Base-by-base conservation (phyloP, 768 basidiomycete species). In the Fomitopsis serialis region DNA sequence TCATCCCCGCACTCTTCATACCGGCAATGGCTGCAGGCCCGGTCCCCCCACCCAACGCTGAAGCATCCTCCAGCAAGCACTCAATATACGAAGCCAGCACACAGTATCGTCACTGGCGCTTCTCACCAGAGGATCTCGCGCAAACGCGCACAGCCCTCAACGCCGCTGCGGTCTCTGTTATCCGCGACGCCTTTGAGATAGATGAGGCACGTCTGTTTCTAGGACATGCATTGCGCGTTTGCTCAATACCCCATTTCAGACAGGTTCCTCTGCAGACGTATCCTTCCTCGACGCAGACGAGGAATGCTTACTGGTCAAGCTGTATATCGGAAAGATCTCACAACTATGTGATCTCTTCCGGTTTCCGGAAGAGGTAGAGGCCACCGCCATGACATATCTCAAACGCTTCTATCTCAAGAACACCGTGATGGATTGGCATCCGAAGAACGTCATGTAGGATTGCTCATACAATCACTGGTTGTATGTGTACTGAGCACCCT, bases 371-470 rank as follows among this genome's bases (percentile, higher is more conserved):
- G 86, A 92, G 63, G 92, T 98, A 7, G 91, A 95, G 68, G 90
- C 92, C 0, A 98, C 96, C 3, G 93, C 94, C 0, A 79, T 90
- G 53, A 85, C 80, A 52, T 99, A 97, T 69, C 74, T 99, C 60
- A 98, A 98, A 68, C 80, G 97, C 3, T 99, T 99, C 70, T 99
- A 98, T 66, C 78, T 98, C 52, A 89, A 89, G 72, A 98, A 98
- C 65, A 98, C 95, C 2, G 92, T 94, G 50, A 98, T 98, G 94
- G 97, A 98, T 66, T 98, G 92, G 87, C 97, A 98, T 72, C 97
- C 97, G 0, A 96, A 95, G 71, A 94, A 92, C 64, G 92, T 99
- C 63, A 99, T 99, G 97, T 97, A 63, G 46, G 86, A 69, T 9
- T 12, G n/a, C 36, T 34, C 48, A 32, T 29, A 22, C 44, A 29